Evolutionary conservation across 1,284 basidiomycete genomes (phyloP), one percentile per base, ranked within the genome.

Genomic region (Anthracocystis setariae): DNA sequence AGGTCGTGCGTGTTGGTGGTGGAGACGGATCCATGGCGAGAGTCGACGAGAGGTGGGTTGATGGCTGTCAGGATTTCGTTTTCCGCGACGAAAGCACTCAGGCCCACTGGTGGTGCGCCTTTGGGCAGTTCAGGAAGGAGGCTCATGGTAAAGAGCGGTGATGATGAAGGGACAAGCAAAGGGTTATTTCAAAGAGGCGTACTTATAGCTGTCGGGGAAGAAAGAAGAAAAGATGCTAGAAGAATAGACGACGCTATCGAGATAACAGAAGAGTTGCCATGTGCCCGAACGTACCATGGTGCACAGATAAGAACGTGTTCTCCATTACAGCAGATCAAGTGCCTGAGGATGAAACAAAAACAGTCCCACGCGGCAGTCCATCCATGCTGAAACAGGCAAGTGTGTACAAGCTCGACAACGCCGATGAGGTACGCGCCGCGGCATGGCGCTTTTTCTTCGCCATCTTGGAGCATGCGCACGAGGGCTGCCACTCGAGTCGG

Each of bases 61-160:
- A 37, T 50, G 12, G 44, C 23, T 15, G 27, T 40, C 21, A 39
- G 24, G 17, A 56, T 60, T 33, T 66, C 64, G 17, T 18, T 9
- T 5, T 53, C 53, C 3, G 52, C 63, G 15, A 18, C 29, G 32
- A 51, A 56, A 1, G 52, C 55, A 40, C 52, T 60, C 44, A 52
- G 32, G 52, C 32, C 25, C 35, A 66, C 57, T 4, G 57, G 52
- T 13, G 63, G 57, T 15, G 57, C 57, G 24, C 56, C 53, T 32
- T 60, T 60, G 29, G 57, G 12, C 8, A 66, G 64, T 9, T 32
- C 35, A 0, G 64, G 64, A 10, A 66, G 52, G 10, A 52, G 45
- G 20, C 64, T 66, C 64, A 66, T 66, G 35, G 21, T 39, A 48
- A 18, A 18, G 9, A 5, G 3, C n/a, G 20, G 12, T 15, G 21